phyloP scores from a whole-genome alignment of 192 early-diverging fungal genomes.

The Tieghemiomyces parasiticus region DNA sequence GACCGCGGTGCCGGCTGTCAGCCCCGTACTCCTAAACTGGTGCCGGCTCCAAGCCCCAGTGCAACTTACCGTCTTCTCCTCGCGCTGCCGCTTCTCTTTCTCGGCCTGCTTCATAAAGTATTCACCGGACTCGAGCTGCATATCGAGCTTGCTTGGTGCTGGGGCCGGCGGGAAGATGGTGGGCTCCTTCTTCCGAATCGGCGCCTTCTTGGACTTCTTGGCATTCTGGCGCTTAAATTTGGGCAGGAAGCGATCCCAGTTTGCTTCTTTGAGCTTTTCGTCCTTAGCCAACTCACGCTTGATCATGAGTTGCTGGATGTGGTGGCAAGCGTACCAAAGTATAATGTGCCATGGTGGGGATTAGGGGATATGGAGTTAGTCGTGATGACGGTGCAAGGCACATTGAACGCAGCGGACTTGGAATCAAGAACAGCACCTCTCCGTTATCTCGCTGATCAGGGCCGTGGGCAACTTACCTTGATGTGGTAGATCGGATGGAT shows the following conservation, averaged over 20 bases:
- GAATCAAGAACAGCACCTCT: too few relatives aligned
- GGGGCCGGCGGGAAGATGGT: constrained; percentile 86
- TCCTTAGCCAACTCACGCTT: constrained; percentile 95
- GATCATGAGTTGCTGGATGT: constrained; percentile 83
- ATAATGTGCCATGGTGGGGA: too few relatives aligned
- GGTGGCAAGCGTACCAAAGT: too few relatives aligned
- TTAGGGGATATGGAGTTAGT: too few relatives aligned
- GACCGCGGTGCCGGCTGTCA: too few relatives aligned
- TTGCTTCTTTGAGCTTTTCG: constrained; percentile 79
- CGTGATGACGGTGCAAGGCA: too few relatives aligned
- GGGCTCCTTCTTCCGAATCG: constrained; percentile 47
- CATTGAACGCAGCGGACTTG: too few relatives aligned
- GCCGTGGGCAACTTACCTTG: constrained; percentile 49
- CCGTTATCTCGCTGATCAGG: too few relatives aligned
- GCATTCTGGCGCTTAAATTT: constrained; percentile 88
- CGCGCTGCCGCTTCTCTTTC: constrained; percentile 41
- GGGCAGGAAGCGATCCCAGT: constrained; percentile 95
- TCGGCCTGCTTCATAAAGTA: constrained; percentile 78
- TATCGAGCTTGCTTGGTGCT: constrained; percentile 72
- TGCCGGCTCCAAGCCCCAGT: too few relatives aligned
- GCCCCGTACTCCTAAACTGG: too few relatives aligned
- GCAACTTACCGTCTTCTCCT: constrained; percentile 54
- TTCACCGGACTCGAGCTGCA: constrained; percentile 88
- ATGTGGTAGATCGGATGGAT: constrained; percentile 99
- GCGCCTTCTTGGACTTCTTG: constrained; percentile 48